Conservation (phyloP, 805 yeast genomes). For the Wickerhamomyces rabaulensis region DNA sequence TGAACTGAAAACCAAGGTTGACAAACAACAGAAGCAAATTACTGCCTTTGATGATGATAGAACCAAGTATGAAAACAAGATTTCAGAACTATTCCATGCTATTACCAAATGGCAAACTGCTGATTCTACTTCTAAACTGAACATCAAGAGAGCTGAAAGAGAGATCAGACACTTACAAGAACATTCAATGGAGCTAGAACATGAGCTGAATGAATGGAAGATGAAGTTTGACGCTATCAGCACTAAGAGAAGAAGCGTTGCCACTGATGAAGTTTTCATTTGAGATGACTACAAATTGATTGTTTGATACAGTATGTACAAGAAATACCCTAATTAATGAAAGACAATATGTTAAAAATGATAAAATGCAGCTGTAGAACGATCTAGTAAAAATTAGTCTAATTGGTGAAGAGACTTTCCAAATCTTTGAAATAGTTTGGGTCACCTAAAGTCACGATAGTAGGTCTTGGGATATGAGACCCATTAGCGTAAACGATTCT, state of each 20-base stretch:
- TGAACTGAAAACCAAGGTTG: slow-evolving; percentile 47
- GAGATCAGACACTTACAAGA: slow-evolving; percentile 54
- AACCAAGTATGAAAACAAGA: slow-evolving; percentile 46
- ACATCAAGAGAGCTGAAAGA: slow-evolving; percentile 44
- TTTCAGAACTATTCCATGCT: slow-evolving; percentile 39
- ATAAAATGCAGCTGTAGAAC: background rate
- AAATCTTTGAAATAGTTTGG: slow-evolving; percentile 50
- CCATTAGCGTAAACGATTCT: slow-evolving; percentile 68
- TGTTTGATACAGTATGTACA: slow-evolving; percentile 1
- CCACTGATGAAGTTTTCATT: slow-evolving; percentile 23
- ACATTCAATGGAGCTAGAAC: slow-evolving; percentile 44
- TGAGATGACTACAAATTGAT: slow-evolving; percentile 3
- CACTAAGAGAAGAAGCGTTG: slow-evolving; percentile 13
- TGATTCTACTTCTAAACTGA: slow-evolving; percentile 39
- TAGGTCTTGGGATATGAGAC: slow-evolving; percentile 62
- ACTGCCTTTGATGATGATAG: slow-evolving; percentile 56
- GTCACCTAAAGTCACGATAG: slow-evolving; percentile 85
- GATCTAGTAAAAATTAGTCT: background rate
- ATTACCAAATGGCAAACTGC: slow-evolving; percentile 37
- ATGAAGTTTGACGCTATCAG: slow-evolving; percentile 28
- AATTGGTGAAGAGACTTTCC: background rate
- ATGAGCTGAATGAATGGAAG: slow-evolving; percentile 55
- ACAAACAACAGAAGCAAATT: slow-evolving; percentile 44
- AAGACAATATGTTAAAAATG: background rate
- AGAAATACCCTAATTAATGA: background rate